phyloP scores from a whole-genome alignment of 495 filamentous ascomycete species.

The Hamigera avellanea region DNA sequence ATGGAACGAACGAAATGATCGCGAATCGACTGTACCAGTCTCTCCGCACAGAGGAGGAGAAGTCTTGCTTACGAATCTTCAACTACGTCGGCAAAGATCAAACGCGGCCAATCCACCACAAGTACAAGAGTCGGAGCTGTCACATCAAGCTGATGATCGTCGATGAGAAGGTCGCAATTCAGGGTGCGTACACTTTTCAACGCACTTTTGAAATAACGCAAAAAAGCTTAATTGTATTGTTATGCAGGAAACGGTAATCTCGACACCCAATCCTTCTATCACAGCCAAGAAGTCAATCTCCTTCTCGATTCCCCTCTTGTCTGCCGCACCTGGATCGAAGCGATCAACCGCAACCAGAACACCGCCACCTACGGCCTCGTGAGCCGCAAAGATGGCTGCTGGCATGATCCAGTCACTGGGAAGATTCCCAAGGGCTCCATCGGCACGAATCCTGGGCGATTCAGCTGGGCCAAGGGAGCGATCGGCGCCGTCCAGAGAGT shows the following conservation, averaged over 20 bases:
- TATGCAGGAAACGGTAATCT: constrained; percentile 57
- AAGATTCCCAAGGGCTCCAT: constrained; percentile 45
- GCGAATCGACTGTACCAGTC: constrained; percentile 43
- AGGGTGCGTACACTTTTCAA: constrained; percentile 29
- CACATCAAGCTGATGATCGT: constrained; percentile 69
- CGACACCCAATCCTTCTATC: constrained; percentile 72
- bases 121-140: constrained; percentile 50
- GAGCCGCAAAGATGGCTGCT: constrained; percentile 37
- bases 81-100: constrained; percentile 70
- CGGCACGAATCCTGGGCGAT: constrained; percentile 44
- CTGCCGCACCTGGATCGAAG: constrained; percentile 52
- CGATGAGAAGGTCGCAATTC: constrained; percentile 54
- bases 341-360: constrained; percentile 57
- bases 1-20: constrained; percentile 64
- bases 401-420: constrained; percentile 40
- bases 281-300: constrained; percentile 65
- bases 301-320: constrained; percentile 52
- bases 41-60: constrained; percentile 31
- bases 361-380: constrained; percentile 51
- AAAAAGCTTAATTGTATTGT: background rate
- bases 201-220: background rate
- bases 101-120: constrained; percentile 47
- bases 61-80: constrained; percentile 39
- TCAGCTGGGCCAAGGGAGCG: constrained; percentile 51
- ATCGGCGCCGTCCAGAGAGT: constrained; percentile 52